A percentile compares a stretch with the other conserved stretches of the same genome.
phyloP scores from a whole-genome alignment of 2,329 filamentous ascomycete species.

The Colletotrichum nymphaeae region DNA sequence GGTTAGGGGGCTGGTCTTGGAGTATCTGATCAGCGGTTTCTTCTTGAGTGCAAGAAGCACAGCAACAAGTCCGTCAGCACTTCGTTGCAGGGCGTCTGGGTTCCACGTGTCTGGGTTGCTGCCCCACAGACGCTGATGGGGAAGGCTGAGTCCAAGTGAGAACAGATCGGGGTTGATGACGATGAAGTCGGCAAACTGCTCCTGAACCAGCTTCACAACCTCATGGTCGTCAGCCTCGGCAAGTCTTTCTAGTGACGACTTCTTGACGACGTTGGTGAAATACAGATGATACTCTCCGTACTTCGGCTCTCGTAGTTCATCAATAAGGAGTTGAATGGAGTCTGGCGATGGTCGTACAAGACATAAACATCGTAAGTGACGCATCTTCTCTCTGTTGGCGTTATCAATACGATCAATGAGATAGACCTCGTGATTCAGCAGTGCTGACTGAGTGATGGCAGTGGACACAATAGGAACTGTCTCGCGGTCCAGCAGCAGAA shows the following conservation, averaged over 20 bases:
- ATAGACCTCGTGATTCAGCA: conserved; percentile 97
- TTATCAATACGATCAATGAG: conserved; percentile 97
- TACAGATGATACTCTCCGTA: conserved; percentile 98
- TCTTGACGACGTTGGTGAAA: conserved; percentile 97
- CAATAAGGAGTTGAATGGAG: conserved; percentile 92
- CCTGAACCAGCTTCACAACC: conserved; percentile 92
- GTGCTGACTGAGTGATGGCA: conserved; percentile 92
- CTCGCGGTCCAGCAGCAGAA: conserved; percentile 91
- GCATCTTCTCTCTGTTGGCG: conserved; percentile 92
- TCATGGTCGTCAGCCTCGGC: conserved; percentile 98
- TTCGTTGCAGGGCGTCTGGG: conserved; percentile 84
- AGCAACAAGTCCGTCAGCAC: conserved; percentile 88
- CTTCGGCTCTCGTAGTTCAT: conserved; percentile 94
- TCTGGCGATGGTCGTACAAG: conserved; percentile 93
- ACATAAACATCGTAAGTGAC: conserved; percentile 92
- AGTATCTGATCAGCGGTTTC: conserved; percentile 92
- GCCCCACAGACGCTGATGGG: conserved; percentile 83
- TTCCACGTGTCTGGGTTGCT: conserved; percentile 89
- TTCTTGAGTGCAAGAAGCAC: conserved; percentile 92
- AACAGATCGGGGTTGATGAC: conserved; percentile 96
- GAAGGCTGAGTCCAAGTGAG: conserved; percentile 79
- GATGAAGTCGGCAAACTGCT: conserved; percentile 96
- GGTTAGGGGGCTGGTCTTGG: conserved; percentile 88
- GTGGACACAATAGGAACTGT: conserved; percentile 95
- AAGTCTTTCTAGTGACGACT: conserved; percentile 91